A percentile compares a stretch with the other conserved stretches of the same genome.
Conservation (phyloP, 306 rosid genomes). For the Quercus agrifolia region DNA sequence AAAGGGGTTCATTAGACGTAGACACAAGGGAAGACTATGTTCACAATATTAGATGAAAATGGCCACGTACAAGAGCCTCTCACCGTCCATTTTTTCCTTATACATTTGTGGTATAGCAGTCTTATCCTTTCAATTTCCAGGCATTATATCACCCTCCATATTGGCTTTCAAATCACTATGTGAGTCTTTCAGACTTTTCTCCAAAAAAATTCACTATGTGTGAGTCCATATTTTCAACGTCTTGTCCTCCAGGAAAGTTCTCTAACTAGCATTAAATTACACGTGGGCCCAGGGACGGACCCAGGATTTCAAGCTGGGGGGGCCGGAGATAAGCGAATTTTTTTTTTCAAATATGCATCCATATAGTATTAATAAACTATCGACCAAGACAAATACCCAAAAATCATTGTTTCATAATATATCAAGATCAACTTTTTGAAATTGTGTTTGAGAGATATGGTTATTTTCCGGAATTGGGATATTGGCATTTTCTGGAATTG, state of each 20-base stretch:
- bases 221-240: not conserved
- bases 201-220: not conserved
- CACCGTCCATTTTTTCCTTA: constrained; percentile 2
- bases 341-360: too few species aligned
- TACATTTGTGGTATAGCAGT: constrained; percentile 3
- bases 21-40: constrained; percentile 1
- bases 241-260: not conserved
- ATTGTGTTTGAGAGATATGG: too few species aligned
- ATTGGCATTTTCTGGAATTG: too few species aligned
- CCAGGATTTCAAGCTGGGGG: too few species aligned
- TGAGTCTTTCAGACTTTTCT: not conserved
- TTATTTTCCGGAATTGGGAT: too few species aligned
- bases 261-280: not conserved
- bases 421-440: too few species aligned
- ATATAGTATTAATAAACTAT: too few species aligned
- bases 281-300: too few species aligned
- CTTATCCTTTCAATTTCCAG: constrained; percentile 1
- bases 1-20: constrained; percentile 1
- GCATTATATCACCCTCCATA: not conserved
- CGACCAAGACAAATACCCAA: too few species aligned
- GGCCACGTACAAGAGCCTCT: not conserved
- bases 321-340: too few species aligned
- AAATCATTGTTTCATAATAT: too few species aligned
- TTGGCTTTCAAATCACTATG: constrained; percentile 5
- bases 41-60: not conserved